Evolutionary conservation across 192 early-diverging fungal species (phyloP).

Genomic region (Coemansia sp.): DNA sequence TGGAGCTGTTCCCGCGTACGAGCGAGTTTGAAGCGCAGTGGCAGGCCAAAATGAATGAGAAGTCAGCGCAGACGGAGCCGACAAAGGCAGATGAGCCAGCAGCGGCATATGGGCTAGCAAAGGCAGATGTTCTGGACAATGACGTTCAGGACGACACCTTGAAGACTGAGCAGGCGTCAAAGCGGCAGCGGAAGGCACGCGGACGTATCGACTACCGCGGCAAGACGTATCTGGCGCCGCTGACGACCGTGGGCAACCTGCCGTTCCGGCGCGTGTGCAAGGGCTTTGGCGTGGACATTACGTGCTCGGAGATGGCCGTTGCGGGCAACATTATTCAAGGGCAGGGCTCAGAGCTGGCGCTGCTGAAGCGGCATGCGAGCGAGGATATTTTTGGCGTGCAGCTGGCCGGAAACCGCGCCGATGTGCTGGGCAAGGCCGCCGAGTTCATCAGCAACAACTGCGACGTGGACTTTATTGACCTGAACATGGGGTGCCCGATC

Average conservation of each 20-base stretch:
- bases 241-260: constrained; percentile 97
- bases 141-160: constrained; percentile 10
- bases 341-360: constrained; percentile 74
- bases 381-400: constrained; percentile 96
- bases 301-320: constrained; percentile 94
- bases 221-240: constrained; percentile 91
- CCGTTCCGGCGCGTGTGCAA: constrained; percentile 96
- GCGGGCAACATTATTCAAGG: constrained; percentile 68
- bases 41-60: constrained; percentile 3
- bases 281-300: constrained; percentile 91
- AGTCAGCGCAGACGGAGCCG: not conserved
- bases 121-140: constrained; percentile 3
- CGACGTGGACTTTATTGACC: constrained; percentile 89
- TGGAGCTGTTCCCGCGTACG: constrained; percentile 47
- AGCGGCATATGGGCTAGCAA: not conserved
- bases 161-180: constrained; percentile 1
- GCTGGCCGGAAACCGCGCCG: constrained; percentile 65
- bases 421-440: constrained; percentile 58
- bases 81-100: constrained; percentile 8
- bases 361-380: constrained; percentile 75
- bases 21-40: constrained; percentile 36
- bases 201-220: constrained; percentile 67
- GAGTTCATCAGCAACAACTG: constrained; percentile 68
- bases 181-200: not conserved
- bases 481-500: constrained; percentile 97